Percentiles rank a stretch among this genome's conserved stretches.
phyloP scores from a whole-genome alignment of 2,329 filamentous ascomycete genomes.

The Trichoderma arundinaceum region DNA sequence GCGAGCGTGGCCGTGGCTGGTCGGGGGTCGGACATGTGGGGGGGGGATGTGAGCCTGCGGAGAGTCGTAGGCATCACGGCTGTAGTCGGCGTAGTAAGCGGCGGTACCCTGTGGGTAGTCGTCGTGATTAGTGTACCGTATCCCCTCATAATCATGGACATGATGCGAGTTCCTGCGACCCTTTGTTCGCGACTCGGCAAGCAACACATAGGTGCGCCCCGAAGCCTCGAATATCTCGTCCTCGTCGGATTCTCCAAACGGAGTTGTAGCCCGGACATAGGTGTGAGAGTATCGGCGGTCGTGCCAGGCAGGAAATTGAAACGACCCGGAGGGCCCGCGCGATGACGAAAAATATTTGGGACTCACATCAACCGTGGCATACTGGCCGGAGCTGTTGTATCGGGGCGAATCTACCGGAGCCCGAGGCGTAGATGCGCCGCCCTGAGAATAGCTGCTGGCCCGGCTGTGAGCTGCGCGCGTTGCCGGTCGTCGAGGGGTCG shows the following conservation, averaged over 20 bases:
- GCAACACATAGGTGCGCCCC: slow-evolving; percentile 60
- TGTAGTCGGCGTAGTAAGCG: slow-evolving; percentile 46
- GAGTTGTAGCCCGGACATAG: slow-evolving; percentile 63
- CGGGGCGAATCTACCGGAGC: slow-evolving; percentile 62
- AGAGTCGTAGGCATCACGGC: slow-evolving; percentile 49
- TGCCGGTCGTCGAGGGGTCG: slow-evolving; percentile 59
- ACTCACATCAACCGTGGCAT: slow-evolving; percentile 72
- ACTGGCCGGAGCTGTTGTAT: slow-evolving; percentile 66
- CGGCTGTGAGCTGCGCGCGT: slow-evolving; percentile 54
- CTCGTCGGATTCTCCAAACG: slow-evolving; percentile 68
- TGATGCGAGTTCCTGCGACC: slow-evolving; percentile 43
- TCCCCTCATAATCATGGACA: slow-evolving; percentile 55
- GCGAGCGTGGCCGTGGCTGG: slow-evolving; percentile 52
- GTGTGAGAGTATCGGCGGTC: slow-evolving; percentile 63
- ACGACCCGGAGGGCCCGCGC: slow-evolving; percentile 47
- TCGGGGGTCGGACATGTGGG: slow-evolving; percentile 46
- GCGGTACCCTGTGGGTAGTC: slow-evolving; percentile 58
- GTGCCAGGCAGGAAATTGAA: slow-evolving; percentile 48
- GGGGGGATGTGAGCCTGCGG: slow-evolving; percentile 48
- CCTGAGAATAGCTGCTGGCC: slow-evolving; percentile 48
- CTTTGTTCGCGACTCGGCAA: slow-evolving; percentile 53
- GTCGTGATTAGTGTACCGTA: slow-evolving; percentile 64
- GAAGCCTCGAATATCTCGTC: slow-evolving; percentile 63
- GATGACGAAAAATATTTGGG: slow-evolving; percentile 56
- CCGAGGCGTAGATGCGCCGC: slow-evolving; percentile 49